Base-by-base conservation (phyloP, 441 rosid genomes). In the Populus hybrid region DNA sequence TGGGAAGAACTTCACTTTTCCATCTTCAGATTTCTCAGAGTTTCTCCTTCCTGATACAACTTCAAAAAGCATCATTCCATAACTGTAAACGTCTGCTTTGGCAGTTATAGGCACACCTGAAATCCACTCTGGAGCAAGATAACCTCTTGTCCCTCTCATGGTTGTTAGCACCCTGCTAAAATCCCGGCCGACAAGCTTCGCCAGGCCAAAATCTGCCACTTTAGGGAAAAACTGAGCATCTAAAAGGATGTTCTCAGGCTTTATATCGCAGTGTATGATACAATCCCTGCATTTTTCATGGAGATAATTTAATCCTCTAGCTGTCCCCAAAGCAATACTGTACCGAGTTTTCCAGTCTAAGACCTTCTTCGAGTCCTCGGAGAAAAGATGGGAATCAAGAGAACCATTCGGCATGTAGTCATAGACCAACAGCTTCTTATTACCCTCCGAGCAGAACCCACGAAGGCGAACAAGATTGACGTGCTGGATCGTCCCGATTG, bases 41-140 rank as follows among this genome's bases (percentile, higher is more conserved):
- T 94, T 87, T 81, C 98, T 88, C 82, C 85, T 86, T 72, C 97
- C 94, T 0, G 91, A 90, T 50, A 89, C 84, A 74, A 91, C 14
- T 81, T 92, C 98, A 7, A 94, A 89, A 18, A 94, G 82, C 94
- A 89, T 87, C 96, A 94, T 92, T 21, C 98, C 97, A 11, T 85
- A 91, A 84, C 97, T 94, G 72, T 91, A 94, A 42, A 94, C 96
- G 76, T 92, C 94, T 0, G 94, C 92, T 79, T 92, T 92, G 11
- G 89, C 85, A 7, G 92, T 91, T 68, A 91, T 84, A 18, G 95
- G 91, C 11, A 91, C 91, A 24, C 97, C 94, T 0, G 92, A 92
- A 63, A 94, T 85, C 97, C 94, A 94, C 76, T 94, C 97, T 0
- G 92, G 95, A 3, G 91, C 97, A 24, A 92, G 87, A 77, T 94